phyloP scores from a whole-genome alignment of 2,329 filamentous ascomycete genomes.

The Trichoderma aggressivum region DNA sequence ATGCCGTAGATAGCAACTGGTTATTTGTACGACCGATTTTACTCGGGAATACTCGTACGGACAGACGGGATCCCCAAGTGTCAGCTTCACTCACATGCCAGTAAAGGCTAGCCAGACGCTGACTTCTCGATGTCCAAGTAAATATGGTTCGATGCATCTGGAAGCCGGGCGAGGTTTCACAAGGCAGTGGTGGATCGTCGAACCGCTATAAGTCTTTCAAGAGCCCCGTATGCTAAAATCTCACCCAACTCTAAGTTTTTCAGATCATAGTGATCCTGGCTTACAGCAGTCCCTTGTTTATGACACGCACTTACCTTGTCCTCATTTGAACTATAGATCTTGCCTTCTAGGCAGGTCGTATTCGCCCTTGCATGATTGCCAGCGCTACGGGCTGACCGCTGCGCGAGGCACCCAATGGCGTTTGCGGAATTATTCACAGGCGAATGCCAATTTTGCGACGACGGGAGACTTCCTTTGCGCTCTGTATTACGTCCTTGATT shows the following conservation, averaged over 20 bases:
- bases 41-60: too few species aligned
- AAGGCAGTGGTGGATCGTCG: neutral
- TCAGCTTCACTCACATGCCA: neutral
- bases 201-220: neutral
- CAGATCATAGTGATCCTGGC: neutral
- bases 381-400: neutral
- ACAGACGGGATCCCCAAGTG: neutral
- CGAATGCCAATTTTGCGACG: neutral
- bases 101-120: neutral
- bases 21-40: neutral
- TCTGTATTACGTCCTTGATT: neutral
- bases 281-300: neutral
- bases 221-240: conserved; percentile 2
- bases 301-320: neutral
- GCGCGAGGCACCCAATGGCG: neutral
- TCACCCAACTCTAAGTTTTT: neutral
- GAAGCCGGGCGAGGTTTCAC: neutral
- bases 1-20: neutral
- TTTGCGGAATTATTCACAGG: neutral
- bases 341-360: conserved; percentile 12
- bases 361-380: neutral
- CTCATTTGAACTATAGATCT: neutral
- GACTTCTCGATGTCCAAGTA: neutral
- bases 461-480: neutral
- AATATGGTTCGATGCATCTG: neutral